Evolutionary conservation across 2,329 filamentous ascomycete genomes (phyloP).

Genomic region (Colletotrichum sp.): DNA sequence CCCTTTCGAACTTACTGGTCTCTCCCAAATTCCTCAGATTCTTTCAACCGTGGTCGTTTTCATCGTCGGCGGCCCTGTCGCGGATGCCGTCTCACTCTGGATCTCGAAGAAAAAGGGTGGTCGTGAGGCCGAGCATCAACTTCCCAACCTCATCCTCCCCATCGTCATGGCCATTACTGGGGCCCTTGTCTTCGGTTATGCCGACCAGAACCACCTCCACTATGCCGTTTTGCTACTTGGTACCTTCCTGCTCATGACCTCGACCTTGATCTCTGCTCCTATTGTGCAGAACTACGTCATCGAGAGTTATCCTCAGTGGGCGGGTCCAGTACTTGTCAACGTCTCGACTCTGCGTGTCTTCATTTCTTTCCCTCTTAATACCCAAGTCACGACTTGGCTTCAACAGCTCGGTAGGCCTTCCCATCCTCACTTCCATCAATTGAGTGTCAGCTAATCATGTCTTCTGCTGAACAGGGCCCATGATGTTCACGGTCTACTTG

Average conservation of each 20-base stretch:
- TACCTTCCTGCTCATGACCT: conserved; percentile 29
- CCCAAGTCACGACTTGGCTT: neutral
- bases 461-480: neutral
- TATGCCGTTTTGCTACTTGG: conserved; percentile 29
- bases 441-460: neutral
- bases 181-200: conserved; percentile 32
- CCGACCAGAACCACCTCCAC: conserved; percentile 26
- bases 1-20: conserved; percentile 29
- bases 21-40: conserved; percentile 27
- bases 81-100: conserved; percentile 29
- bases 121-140: conserved; percentile 35
- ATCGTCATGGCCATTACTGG: conserved; percentile 29
- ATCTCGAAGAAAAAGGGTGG: conserved; percentile 26
- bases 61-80: conserved; percentile 29
- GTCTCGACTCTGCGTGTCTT: neutral
- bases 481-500: neutral
- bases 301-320: conserved; percentile 31
- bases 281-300: conserved; percentile 33
- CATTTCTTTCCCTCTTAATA: neutral
- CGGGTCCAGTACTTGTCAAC: neutral
- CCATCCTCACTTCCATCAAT: neutral
- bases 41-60: conserved; percentile 16
- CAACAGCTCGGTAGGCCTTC: neutral
- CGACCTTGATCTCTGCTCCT: conserved; percentile 27
- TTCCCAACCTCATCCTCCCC: conserved; percentile 31